Evolutionary conservation across 805 yeast genomes (phyloP), one percentile per base, ranked within the genome.

Genomic region (Wickerhamiella brachini): DNA sequence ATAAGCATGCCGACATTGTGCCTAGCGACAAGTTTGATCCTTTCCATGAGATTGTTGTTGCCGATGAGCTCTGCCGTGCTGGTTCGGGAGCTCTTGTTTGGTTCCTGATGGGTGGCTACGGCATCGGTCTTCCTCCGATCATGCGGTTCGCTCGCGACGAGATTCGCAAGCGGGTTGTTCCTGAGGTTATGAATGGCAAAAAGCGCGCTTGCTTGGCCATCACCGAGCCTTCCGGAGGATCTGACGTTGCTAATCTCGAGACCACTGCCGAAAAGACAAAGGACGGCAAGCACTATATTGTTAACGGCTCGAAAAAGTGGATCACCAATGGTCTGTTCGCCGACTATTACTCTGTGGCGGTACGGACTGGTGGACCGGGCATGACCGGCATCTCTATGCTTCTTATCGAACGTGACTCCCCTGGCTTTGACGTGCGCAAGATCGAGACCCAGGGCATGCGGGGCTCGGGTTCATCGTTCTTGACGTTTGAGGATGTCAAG

Each of bases 181-280:
- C 74, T 9, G 65, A 56, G 21, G 57, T 70, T 20, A 51, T 70
- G 39, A 47, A 54, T 34, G 74, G 74, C 22, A 62, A 66, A 48
- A 69, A 68, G 63, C 67, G 74, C 47, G 61, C 66, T 52, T 71
- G 74, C 51, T 58, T 70, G 44, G 62, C 68, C 49, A 70, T 70
- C 61, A 70, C 74, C 23, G 74, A 70, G 61, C 74, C 74, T 17
- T 65, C 65, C 45, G 74, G 71, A 23, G 74, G 74, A 20, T 67
- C 71, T 41, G 74, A 70, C 54, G 74, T 70, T 8, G 74, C 74
- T 37, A 66, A 68, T 54, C 55, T 70, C 49, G 66, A 68, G 45
- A 67, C 73, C 31, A 56, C 67, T 8, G 74, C 74, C 39, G 63
- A 56, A 49, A 57, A 57, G 60, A 64, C 73, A 26, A 61, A 64